Conservation (phyloP, 441 rosid species). For the Croton setiger region DNA sequence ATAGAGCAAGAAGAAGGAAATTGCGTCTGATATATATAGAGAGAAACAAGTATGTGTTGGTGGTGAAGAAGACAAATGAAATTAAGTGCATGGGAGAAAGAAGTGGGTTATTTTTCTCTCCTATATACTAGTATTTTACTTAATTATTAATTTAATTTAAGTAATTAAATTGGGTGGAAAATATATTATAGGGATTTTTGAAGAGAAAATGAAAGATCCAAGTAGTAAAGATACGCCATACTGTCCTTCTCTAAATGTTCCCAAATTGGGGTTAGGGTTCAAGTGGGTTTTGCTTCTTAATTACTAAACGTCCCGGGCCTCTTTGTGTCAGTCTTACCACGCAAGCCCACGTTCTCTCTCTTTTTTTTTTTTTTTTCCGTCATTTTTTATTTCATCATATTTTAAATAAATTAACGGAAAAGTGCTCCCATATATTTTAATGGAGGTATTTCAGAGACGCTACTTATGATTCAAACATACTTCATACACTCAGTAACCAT, state of each 20-base stretch:
- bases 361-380: constrained; percentile 24
- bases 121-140: too few species aligned
- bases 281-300: constrained; percentile 48
- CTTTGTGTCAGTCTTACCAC: constrained; percentile 39
- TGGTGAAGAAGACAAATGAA: constrained; percentile 17
- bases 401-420: too few species aligned
- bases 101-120: constrained; percentile 25
- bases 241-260: constrained; percentile 33
- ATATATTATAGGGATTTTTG: constrained; percentile 25
- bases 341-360: constrained; percentile 43
- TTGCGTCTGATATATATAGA: constrained; percentile 4
- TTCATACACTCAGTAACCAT: too few species aligned
- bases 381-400: neutral
- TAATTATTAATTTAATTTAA: neutral
- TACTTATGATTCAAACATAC: too few species aligned
- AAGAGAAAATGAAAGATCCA: constrained; percentile 21
- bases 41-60: neutral
- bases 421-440: neutral
- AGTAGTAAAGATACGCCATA: constrained; percentile 26
- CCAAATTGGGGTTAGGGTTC: constrained; percentile 37
- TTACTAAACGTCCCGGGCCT: constrained; percentile 36
- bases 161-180: too few species aligned
- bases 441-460: neutral
- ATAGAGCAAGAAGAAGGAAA: neutral
- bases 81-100: constrained; percentile 34